Conservation (phyloP, 768 basidiomycete species). For the Boletus pseudopeckii region DNA sequence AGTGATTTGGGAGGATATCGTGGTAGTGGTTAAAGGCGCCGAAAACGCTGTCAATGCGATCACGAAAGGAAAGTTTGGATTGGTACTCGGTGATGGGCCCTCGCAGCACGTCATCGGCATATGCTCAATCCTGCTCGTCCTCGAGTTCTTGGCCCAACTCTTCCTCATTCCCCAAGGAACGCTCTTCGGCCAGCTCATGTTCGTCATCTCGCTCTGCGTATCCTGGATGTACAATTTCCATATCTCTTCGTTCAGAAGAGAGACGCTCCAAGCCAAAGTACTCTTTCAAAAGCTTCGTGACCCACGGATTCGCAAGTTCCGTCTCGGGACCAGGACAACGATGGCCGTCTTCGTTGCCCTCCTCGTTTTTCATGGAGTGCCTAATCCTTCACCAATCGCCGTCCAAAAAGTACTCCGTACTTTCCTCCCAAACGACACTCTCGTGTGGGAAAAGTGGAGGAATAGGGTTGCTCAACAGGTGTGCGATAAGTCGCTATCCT, state of each 20-base stretch:
- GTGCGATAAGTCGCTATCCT: conserved; percentile 1
- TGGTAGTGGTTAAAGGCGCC: conserved; percentile 28
- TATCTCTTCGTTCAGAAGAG: conserved; percentile 31
- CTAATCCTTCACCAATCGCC: background rate
- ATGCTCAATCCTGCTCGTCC: conserved; percentile 29
- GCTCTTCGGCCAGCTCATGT: conserved; percentile 37
- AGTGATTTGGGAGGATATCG: conserved; percentile 9
- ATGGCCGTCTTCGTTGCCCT: conserved; percentile 16
- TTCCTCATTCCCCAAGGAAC: conserved; percentile 34
- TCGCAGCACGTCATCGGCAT: conserved; percentile 16
- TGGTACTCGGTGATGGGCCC: conserved; percentile 7
- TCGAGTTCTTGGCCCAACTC: conserved; percentile 33
- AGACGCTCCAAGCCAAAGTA: conserved; percentile 19
- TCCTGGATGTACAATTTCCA: conserved; percentile 35
- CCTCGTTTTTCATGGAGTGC: conserved; percentile 6
- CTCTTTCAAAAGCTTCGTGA: conserved; percentile 14
- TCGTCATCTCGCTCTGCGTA: conserved; percentile 28
- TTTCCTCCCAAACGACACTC: conserved; percentile 21
- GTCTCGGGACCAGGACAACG: conserved; percentile 15
- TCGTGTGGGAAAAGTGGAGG: conserved; percentile 22
- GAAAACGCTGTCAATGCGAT: conserved; percentile 28
- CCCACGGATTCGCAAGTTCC: conserved; percentile 11
- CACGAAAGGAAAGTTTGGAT: conserved; percentile 26
- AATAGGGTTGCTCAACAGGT: conserved; percentile 14
- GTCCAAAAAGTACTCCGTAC: conserved; percentile 10